These are phyloP conservation scores for Diaporthe batatas DNA, from an alignment of 2,329 filamentous ascomycete species.

Conservation along the genomic window DNA sequence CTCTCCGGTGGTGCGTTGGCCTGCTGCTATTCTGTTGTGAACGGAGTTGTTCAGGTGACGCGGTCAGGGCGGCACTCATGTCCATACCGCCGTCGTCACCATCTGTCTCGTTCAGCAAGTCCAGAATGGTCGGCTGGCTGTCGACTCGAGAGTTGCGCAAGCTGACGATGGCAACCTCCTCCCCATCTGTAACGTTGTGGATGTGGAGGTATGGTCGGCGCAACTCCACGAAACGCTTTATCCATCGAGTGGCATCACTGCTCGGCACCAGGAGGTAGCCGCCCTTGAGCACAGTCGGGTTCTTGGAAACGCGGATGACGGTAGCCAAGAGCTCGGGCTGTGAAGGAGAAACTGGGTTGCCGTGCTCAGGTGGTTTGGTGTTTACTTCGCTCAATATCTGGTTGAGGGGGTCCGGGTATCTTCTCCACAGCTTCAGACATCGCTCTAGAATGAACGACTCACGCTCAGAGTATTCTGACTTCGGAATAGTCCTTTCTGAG, in stretches of 20 bases:
- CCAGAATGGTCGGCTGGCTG: constrained; percentile 88
- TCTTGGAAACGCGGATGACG: constrained; percentile 84
- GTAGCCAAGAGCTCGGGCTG: constrained; percentile 79
- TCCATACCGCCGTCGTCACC: constrained; percentile 47
- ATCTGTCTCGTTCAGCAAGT: constrained; percentile 69
- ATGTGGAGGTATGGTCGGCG: constrained; percentile 92
- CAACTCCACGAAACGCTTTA: constrained; percentile 92
- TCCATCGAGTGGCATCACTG: constrained; percentile 85
- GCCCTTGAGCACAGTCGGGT: constrained; percentile 83
- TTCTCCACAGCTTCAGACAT: constrained; percentile 75
- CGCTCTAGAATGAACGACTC: constrained; percentile 65
- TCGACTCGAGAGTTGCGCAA: constrained; percentile 92
- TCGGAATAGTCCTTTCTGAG: constrained; percentile 40
- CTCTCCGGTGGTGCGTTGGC: constrained; percentile 62
- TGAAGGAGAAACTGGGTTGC: constrained; percentile 61
- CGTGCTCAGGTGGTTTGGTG: constrained; percentile 77
- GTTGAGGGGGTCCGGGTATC: constrained; percentile 68
- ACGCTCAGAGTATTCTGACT: constrained; percentile 60
- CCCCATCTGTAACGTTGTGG: constrained; percentile 85
- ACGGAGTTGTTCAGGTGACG: constrained; percentile 37
- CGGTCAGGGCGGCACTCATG: constrained; percentile 38
- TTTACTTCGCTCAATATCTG: constrained; percentile 71
- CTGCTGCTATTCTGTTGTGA: constrained; percentile 52
- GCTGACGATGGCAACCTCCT: constrained; percentile 91
- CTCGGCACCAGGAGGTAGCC: constrained; percentile 91